Evolutionary conservation across 2,329 filamentous ascomycete species (phyloP).

Genomic region (Neodidymelliopsis sp.): DNA sequence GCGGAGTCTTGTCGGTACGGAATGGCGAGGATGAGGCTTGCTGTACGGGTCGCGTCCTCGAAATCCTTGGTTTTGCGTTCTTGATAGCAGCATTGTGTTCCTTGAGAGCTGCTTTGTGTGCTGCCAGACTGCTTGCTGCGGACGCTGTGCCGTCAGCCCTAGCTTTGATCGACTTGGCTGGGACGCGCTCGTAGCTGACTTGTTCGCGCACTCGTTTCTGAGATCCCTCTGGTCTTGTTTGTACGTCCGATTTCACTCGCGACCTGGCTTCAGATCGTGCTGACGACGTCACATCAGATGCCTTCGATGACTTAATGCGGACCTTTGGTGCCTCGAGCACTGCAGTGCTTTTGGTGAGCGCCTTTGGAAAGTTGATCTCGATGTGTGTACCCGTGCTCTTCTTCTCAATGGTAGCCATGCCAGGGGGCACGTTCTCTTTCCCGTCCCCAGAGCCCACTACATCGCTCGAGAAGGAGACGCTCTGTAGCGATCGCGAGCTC

Average conservation of each 20-base stretch:
- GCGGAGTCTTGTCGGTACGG: constrained; percentile 46
- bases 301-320: constrained; percentile 22
- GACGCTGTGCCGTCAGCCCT: constrained; percentile 40
- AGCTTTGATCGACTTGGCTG: constrained; percentile 47
- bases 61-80: constrained; percentile 32
- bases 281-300: constrained; percentile 25
- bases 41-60: constrained; percentile 28
- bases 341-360: constrained; percentile 32
- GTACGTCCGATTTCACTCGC: constrained; percentile 27
- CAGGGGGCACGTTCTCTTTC: constrained; percentile 70
- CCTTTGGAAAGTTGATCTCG: constrained; percentile 42
- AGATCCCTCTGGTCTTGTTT: constrained; percentile 34
- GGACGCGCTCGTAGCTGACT: constrained; percentile 37
- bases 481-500: constrained; percentile 50
- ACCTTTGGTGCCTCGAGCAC: constrained; percentile 28
- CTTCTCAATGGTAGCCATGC: constrained; percentile 40
- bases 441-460: constrained; percentile 63
- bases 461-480: constrained; percentile 52
- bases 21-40: constrained; percentile 47
- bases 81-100: constrained; percentile 36
- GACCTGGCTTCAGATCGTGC: constrained; percentile 13
- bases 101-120: constrained; percentile 25
- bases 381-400: constrained; percentile 39
- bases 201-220: constrained; percentile 47
- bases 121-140: constrained; percentile 31